A percentile compares a stretch with the other conserved stretches of the same genome.
Evolutionary conservation across 2,329 filamentous ascomycete species (phyloP).

Genomic region (Trichoderma oligosporum): DNA sequence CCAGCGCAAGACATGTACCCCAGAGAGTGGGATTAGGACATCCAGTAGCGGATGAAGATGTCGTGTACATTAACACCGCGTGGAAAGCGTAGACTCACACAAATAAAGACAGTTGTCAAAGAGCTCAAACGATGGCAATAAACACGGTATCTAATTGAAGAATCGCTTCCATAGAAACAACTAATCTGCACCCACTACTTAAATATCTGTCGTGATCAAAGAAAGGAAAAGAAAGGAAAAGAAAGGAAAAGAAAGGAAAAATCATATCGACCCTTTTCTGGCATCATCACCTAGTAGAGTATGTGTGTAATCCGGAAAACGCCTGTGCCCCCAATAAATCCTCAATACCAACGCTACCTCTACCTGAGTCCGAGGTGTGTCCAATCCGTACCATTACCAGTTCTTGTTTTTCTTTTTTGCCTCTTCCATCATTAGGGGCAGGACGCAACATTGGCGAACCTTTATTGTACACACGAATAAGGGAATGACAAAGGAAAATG

Average conservation of each 20-base stretch:
- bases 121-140: neutral
- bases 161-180: neutral
- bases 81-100: conserved; percentile 54
- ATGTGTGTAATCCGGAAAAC: conserved; percentile 1
- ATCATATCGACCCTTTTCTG: conserved; percentile 9
- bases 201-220: neutral
- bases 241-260: neutral
- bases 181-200: neutral
- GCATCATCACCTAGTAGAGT: conserved; percentile 3
- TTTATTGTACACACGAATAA: conserved; percentile 1
- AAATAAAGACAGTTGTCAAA: neutral
- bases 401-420: neutral
- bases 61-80: conserved; percentile 63
- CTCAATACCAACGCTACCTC: neutral
- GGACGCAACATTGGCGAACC: neutral
- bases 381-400: conserved; percentile 3
- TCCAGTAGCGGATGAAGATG: conserved; percentile 67
- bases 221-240: conserved; percentile 12
- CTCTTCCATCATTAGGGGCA: neutral
- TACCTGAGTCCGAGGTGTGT: neutral
- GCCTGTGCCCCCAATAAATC: neutral
- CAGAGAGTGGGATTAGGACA: conserved; percentile 88
- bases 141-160: neutral
- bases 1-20: conserved; percentile 89
- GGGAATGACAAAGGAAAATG: neutral